Evolutionary conservation across 805 yeast genomes (phyloP), one percentile per base, ranked within the genome.

Genomic region (Saturnispora hagleri): DNA sequence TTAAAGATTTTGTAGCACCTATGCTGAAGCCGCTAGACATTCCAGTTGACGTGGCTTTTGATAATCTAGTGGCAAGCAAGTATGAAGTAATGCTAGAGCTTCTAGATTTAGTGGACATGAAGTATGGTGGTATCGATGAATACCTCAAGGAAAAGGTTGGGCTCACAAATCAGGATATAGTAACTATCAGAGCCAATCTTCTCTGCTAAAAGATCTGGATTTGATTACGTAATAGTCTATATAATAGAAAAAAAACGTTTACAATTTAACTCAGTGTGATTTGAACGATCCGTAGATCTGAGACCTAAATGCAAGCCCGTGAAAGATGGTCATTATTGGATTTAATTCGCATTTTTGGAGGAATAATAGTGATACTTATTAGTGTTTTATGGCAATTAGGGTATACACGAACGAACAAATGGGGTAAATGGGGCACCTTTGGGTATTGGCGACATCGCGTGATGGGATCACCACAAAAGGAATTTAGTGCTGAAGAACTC

Each of bases 1-100:
- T 79, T 46, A 69, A 61, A 48, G 22, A 20, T 4, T 45, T 33
- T 40, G 42, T 31, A 7, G 7, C 22, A 9, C 52, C 48, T 18
- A 12, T 40, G 24, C 24, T 41, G 27, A 15, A 3, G 5, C 24
- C 7, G 28, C 64, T 48, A 76, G 79, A 74, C 53, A 64, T 3
- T 50, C 75, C 33, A 35, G 76, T 70, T 51, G 66, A 67, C 20
- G 76, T 80, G 42, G 86, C 86, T 53, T 75, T 83, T 60, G 67
- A 70, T 18, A 82, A 81, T 60, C 67, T 86, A 61, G 67, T 84
- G 51, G 76, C 84, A 54, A 77, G 87, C 4, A 73, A 79, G 47
- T 80, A 81, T 60, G 90, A 84, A 58, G 80, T 86, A 2, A 82
- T 86, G 89, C 67, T 80, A 55, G 74, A 78, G 1, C 74, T 88